Base-by-base conservation (phyloP, 495 filamentous ascomycete species). In the Xylaria castorea region DNA sequence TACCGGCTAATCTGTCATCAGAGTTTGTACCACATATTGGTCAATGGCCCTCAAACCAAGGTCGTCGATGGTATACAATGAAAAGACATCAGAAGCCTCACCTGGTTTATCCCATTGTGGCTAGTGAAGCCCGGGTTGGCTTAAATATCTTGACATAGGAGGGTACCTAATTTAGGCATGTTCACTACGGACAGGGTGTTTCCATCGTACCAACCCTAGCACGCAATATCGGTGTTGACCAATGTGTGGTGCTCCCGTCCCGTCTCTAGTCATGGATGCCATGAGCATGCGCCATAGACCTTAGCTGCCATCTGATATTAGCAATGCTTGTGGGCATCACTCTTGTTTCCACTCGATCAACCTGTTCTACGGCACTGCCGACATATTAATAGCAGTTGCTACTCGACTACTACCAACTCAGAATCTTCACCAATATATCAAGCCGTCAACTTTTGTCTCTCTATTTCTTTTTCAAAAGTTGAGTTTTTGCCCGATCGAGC, bases 131-230 rank as follows among this genome's bases (percentile, higher is more conserved):
- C 72, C 42, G 53, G 58, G 71, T 61, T 66, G 65, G 66, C 36
- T 68, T 53, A 34, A 67, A 55, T 75, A 63, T 74, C 71, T 65
- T 25, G 69, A 71, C 40, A 69, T 57, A 68, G 68, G 69, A 67
- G 22, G 66, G 63, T 48, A 58, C 51, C 70, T 46, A 73, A 75
- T 78, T 78, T 76, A 76, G 76, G 76, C 76, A 76, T 66, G 64
- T 71, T 58, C 60, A 46, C 74, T 34, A 73, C 65, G 66, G 44
- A 74, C 66, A 68, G 66, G 68, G 44, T 73, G 30, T 75, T 36
- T 66, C 55, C 53, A 70, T 53, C 42, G 20, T 67, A 30, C 68
- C 48, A 27, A 38, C 18, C 53, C 51, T 64, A 30, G 22, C 22
- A 68, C 32, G 48, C 57, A 75, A 66, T 75, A 55, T 73, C 66